Conservation (phyloP, 805 yeast genomes). For the Groenewaldozyma tartarivorans region DNA sequence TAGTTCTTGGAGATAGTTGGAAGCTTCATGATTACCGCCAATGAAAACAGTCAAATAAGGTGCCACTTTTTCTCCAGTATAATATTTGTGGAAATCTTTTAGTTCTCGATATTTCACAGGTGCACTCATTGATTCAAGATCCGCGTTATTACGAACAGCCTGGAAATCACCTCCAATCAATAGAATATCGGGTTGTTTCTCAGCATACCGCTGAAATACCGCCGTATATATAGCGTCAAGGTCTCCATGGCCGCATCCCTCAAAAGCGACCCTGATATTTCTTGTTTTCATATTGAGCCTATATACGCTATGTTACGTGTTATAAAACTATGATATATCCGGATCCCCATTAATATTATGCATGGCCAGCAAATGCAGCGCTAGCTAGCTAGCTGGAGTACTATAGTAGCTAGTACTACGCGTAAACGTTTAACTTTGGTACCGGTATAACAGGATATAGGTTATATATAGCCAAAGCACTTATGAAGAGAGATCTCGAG, state of each 20-base stretch:
- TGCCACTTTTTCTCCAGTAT: conserved; percentile 47
- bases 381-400: no score
- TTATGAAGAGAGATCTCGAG: no score
- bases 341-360: no score
- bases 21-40: conserved; percentile 95
- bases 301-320: no score
- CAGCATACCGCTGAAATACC: conserved; percentile 15
- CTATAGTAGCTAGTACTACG: no score
- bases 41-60: conserved; percentile 74
- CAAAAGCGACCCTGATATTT: conserved; percentile 57
- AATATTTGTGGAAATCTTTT: conserved; percentile 77
- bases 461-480: no score
- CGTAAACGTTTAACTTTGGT: no score
- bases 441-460: no score
- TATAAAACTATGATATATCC: no score
- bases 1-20: conserved; percentile 62
- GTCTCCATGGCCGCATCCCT: conserved; percentile 89
- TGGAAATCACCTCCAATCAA: conserved; percentile 91
- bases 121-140: conserved; percentile 60
- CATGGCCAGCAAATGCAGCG: no score
- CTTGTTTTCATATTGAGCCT: no score
- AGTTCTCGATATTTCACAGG: conserved; percentile 66
- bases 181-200: conserved; percentile 42
- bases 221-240: conserved; percentile 46
- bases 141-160: conserved; percentile 55